Base-by-base conservation (phyloP, 2,329 filamentous ascomycete species). In the Pyrenochaeta sp. region DNA sequence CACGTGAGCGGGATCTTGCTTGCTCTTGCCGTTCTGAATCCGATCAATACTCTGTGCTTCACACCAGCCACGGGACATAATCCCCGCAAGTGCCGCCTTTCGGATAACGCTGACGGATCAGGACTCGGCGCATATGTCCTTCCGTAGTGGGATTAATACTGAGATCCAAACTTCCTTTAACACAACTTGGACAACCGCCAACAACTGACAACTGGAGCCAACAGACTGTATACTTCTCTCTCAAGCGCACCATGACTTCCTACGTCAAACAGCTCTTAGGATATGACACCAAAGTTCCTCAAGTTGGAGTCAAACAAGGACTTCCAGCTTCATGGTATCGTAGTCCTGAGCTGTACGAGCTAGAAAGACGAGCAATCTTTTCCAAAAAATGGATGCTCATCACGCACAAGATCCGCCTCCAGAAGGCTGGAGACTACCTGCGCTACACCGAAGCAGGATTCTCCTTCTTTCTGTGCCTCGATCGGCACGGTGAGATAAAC, bases 321-420 rank as follows among this genome's bases (percentile, higher is more conserved):
- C 42, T 54, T 42, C 75, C 77, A 7, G 66, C 77, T 27, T 77
- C 75, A 40, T 80, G 77, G 78, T 80, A 78, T 53, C 67, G 69
- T 21, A 74, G 63, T 4, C 60, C 64, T n/a, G 71, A 69, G 11
- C 72, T 79, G 61, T 81, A 78, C 49, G 69, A 79, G 55, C 71
- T 81, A 7, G 79, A 81, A 51, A 67, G 78, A 9, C 73, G 78
- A 4, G 75, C 79, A 12, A 77, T 81, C 40, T 81, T 81, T 58
- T 76, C 72, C 0, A 67, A 69, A 21, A 67, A 64, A 29, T 75
- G 74, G 73, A 61, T 73, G 15, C 61, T 75, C 39, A 60, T 75
- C 29, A 71, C 72, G 5, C 73, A 75, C 39, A 58, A 61, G 33
- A 55, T 54, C 4, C 68, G 74, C 7, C 47, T 65, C 12, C 41